Base-by-base conservation (phyloP, 108 stramenopile genomes). In the Skeletonema marinoi region DNA sequence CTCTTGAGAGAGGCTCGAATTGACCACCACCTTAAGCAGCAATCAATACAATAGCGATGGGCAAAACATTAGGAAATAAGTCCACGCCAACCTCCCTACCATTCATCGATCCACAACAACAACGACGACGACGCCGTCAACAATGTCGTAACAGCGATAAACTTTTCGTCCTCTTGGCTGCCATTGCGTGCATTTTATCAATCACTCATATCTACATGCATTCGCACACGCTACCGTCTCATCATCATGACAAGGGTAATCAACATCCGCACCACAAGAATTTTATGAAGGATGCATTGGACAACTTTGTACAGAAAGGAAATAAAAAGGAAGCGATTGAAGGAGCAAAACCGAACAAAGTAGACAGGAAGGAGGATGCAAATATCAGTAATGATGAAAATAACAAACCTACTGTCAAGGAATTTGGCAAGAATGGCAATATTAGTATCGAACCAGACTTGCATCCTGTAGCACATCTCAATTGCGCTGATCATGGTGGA, bases 401-500 rank as follows among this genome's bases (percentile, higher is more conserved):
- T 3, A 3, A 46, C 16, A 46, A 46, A 46, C 16, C 44, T 5
- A 10, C 54, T 56, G 3, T 56, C 2, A 56, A 21, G 25, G 25
- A 56, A 56, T 56, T 56, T 56, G 54, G 54, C 21, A 56, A 56
- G n/a, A 56, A 21, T 2, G 54, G n/a, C 25, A 56, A 56, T 25
- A 25, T 25, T 56, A 6, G 44, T 16, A 46, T 46, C 44, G 16
- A n/a, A n/a, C 44, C 16, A 16, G 31, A 46, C 17, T 41, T 70
- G 29, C 82, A 83, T 29, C 75, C 84, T n/a, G 77, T 80, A 3
- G 78, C 71, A 5, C 71, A 77, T 44, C 71, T 85, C 16, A 69
- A 81, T 17, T 86, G 86, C 66, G 67, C 50, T 19, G 83, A 81
- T 56, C 78, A 84, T 36, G 83, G 83, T 21, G 86, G 86, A n/a